Base-by-base conservation (phyloP, 192 early-diverging fungal species). In the Coemansia erecta region DNA sequence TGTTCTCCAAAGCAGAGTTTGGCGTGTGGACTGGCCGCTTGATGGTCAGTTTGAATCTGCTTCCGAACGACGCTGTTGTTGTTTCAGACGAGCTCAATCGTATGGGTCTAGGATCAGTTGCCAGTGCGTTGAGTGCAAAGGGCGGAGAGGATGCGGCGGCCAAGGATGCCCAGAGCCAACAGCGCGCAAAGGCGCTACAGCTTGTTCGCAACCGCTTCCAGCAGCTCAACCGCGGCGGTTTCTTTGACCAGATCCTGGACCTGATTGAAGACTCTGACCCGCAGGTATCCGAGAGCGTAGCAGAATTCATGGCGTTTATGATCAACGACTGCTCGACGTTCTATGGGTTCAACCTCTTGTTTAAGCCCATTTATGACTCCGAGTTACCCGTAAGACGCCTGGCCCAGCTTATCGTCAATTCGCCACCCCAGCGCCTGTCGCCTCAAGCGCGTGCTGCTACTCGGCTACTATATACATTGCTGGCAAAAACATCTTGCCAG, bases 1-100 rank as follows among this genome's bases (percentile, higher is more conserved):
- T 73, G 55, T 80, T 80, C 46, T 61, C 69, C 40, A 73, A 70
- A 61, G 77, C 72, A 5, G 77, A 73, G 46, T 80, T 80, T 63
- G 64, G 71, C 46, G 67, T 73, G 39, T 80, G 77, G 77, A 70
- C 77, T 3, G 77, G 77, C 11, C 71, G 64, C 57, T 57, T 80
- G 23, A 73, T 80, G 77, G 37, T 49, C 33, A 67, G 61, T 43
- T 57, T 80, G 18, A 72, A 72, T 23, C 77, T 80, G 10, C 33
- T 28, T 51, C 71, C 72, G 8, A 73, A 70, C 22, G 77, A 80
- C 22, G 77, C 70, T 13, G 41, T 80, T 23, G 77, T 70, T 9
- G 61, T 73, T 17, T 63, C 67, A 0, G 77, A 80, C 33, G 72
- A 68, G 66, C 77, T 80, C 18, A 73, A 50, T 39, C 66, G 77